Evolutionary conservation across 345 rosid species (phyloP).

Genomic region (Populus deltoides): DNA sequence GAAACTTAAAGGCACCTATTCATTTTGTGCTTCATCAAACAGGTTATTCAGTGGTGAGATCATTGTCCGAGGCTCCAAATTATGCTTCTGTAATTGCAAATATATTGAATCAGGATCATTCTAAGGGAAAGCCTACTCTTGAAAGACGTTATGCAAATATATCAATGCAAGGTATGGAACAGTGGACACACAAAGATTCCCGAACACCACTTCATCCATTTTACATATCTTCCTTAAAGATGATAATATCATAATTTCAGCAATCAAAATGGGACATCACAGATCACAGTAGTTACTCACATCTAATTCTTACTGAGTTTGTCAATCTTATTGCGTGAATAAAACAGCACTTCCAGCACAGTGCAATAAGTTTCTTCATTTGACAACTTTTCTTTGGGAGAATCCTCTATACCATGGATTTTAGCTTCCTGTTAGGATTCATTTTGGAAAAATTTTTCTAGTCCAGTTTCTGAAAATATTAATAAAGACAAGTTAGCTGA

Average conservation of each 20-base stretch:
- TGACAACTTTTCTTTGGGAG: not conserved
- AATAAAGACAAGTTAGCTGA: not conserved
- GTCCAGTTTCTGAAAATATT: not conserved
- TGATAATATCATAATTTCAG: not conserved
- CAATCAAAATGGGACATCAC: not conserved
- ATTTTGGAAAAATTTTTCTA: not conserved
- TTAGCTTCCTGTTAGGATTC: not conserved
- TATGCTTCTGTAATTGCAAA: conserved; percentile 81
- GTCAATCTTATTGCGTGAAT: not conserved
- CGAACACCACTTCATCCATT: not conserved
- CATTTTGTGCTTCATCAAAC: conserved; percentile 20
- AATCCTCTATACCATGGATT: not conserved
- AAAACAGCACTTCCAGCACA: not conserved
- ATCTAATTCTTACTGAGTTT: not conserved
- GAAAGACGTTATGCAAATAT: conserved; percentile 43
- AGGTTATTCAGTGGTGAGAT: conserved; percentile 96
- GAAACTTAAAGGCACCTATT: conserved; percentile 9
- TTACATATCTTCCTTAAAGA: not conserved
- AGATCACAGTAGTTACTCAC: not conserved
- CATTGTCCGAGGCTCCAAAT: conserved; percentile 91
- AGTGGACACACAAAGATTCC: not conserved
- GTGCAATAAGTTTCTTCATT: not conserved
- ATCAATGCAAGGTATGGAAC: conserved; percentile 70
- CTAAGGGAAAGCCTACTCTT: conserved; percentile 28
- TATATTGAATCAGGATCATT: conserved; percentile 45